Evolutionary conservation across 768 basidiomycete species (phyloP).

Genomic region (Amanita jacksonii): DNA sequence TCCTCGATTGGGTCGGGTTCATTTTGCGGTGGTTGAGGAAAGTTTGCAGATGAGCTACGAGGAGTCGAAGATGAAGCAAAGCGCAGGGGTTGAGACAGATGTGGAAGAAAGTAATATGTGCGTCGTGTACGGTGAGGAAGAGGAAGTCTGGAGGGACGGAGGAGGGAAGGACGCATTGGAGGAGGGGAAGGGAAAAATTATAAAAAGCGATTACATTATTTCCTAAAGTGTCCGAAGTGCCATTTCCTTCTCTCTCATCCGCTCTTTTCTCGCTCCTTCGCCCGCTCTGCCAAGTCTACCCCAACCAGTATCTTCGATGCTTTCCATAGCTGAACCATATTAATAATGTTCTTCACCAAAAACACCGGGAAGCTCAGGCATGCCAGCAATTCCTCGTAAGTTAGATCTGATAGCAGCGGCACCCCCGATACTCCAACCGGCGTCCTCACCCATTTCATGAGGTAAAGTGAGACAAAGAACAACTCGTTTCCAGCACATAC

Average conservation of each 20-base stretch:
- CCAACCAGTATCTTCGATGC: slow-evolving; percentile 92
- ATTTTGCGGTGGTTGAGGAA: slow-evolving; percentile 10
- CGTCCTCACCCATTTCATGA: slow-evolving; percentile 73
- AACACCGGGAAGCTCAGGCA: slow-evolving; percentile 56
- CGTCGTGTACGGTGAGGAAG: slow-evolving; percentile 1
- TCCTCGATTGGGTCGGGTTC: slow-evolving; percentile 12
- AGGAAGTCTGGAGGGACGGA: slow-evolving; percentile 19
- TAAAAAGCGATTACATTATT: background rate
- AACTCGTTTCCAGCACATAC: slow-evolving; percentile 94
- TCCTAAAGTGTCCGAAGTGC: no score
- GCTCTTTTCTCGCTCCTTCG: slow-evolving; percentile 35
- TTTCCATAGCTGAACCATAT: slow-evolving; percentile 96
- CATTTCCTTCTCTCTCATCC: background rate
- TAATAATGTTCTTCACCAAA: slow-evolving; percentile 82
- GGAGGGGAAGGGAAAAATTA: background rate
- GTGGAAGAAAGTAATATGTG: background rate
- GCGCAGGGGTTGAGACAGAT: slow-evolving; percentile 10
- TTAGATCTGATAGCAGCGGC: slow-evolving; percentile 30
- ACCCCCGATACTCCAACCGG: slow-evolving; percentile 56
- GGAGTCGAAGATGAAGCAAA: slow-evolving; percentile 10
- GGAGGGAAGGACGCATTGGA: slow-evolving; percentile 26
- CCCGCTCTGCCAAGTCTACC: slow-evolving; percentile 83
- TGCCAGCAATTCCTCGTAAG: slow-evolving; percentile 74
- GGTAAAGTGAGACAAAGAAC: slow-evolving; percentile 92
- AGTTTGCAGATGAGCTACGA: slow-evolving; percentile 9